A percentile compares a stretch with the other conserved stretches of the same genome.
Conservation (phyloP, 345 rosid species). For the Gynandropsis gynandra region DNA sequence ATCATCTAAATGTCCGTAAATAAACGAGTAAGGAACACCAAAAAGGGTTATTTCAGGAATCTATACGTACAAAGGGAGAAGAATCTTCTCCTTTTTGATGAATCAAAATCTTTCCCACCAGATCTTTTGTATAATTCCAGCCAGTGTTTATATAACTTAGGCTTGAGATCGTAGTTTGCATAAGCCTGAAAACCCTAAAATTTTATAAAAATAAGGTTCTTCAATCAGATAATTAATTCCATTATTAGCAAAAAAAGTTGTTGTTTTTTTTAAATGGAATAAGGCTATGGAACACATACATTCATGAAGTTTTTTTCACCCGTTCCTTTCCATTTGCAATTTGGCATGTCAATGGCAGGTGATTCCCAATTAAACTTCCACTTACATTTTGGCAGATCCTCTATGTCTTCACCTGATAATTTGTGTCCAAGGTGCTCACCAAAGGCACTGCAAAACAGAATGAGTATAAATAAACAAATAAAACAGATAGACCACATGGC, state of each 20-base stretch:
- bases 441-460: slow-evolving; percentile 48
- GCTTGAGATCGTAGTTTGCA: slow-evolving; percentile 50
- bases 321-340: slow-evolving; percentile 74
- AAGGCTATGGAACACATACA: slow-evolving; percentile 36
- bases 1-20: slow-evolving; percentile 22
- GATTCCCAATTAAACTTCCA: slow-evolving; percentile 71
- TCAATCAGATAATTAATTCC: not conserved
- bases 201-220: not conserved
- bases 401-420: slow-evolving; percentile 52
- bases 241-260: no score
- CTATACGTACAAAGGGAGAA: slow-evolving; percentile 71
- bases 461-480: not conserved
- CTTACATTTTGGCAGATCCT: slow-evolving; percentile 40
- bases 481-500: not conserved
- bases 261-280: no score
- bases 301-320: slow-evolving; percentile 48
- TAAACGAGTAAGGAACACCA: slow-evolving; percentile 3
- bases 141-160: slow-evolving; percentile 75
- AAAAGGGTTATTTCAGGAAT: slow-evolving; percentile 6
- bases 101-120: slow-evolving; percentile 59
- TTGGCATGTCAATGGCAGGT: slow-evolving; percentile 53
- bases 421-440: slow-evolving; percentile 48
- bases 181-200: slow-evolving; percentile 36
- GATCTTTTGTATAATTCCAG: slow-evolving; percentile 46
- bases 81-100: slow-evolving; percentile 57